These are phyloP conservation scores for Periglandula ipomoeae DNA, from an alignment of 2,329 filamentous ascomycete genomes.

Conservation along the genomic window DNA sequence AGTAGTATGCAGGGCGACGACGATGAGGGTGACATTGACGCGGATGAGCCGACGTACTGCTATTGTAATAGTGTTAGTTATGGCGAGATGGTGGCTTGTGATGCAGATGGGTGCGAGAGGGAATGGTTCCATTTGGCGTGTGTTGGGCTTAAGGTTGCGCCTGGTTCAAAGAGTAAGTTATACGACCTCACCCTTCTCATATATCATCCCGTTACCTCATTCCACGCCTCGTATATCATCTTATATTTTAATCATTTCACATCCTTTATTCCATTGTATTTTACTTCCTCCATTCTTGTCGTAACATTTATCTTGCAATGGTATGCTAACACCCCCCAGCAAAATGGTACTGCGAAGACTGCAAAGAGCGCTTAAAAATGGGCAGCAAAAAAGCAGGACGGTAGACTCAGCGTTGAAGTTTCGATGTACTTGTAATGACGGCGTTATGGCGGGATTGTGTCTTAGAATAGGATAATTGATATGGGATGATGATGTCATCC, in stretches of 20 bases:
- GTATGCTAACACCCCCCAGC: slow-evolving; percentile 31
- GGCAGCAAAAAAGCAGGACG: slow-evolving; percentile 43
- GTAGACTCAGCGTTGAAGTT: slow-evolving; percentile 21
- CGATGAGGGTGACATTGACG: slow-evolving; percentile 52
- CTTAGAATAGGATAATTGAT: background rate
- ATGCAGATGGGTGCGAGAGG: slow-evolving; percentile 60
- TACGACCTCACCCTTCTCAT: background rate
- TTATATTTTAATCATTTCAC: too few relatives aligned
- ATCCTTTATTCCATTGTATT: background rate
- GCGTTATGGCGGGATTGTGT: background rate
- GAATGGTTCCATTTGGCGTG: slow-evolving; percentile 84
- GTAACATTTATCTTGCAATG: slow-evolving; percentile 19
- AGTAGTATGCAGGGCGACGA: slow-evolving; percentile 30
- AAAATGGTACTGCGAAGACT: slow-evolving; percentile 78
- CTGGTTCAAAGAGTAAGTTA: slow-evolving; percentile 62
- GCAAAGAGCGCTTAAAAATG: slow-evolving; percentile 56
- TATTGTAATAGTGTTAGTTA: slow-evolving; percentile 75
- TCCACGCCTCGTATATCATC: too few relatives aligned
- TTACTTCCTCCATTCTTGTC: too few relatives aligned
- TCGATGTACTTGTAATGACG: background rate
- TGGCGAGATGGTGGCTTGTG: slow-evolving; percentile 77
- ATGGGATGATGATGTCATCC: background rate
- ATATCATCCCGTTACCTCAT: too few relatives aligned
- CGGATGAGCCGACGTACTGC: slow-evolving; percentile 66
- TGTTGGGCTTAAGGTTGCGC: slow-evolving; percentile 69